A percentile compares a stretch with the other conserved stretches of the same genome.
These are phyloP conservation scores for Cicer judaicum DNA, from an alignment of 306 rosid species.

Conservation along the genomic window DNA sequence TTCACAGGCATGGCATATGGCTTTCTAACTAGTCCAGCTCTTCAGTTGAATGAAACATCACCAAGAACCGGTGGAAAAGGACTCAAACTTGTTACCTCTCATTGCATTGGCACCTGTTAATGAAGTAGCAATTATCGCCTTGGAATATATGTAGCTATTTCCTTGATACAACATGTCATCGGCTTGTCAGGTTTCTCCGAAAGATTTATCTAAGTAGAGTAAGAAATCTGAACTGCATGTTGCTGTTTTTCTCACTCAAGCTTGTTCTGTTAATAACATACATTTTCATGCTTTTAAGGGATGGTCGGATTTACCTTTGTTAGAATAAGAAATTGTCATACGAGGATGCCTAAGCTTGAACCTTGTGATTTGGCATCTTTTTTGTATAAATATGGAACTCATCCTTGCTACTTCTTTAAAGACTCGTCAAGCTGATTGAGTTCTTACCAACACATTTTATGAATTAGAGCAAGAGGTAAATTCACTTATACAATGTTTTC, in stretches of 20 bases:
- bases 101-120: slow-evolving; percentile 53
- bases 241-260: slow-evolving; percentile 13
- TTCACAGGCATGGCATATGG: slow-evolving; percentile 72
- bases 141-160: slow-evolving; percentile 34
- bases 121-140: slow-evolving; percentile 43
- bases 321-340: not conserved
- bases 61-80: slow-evolving; percentile 64
- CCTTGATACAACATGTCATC: slow-evolving; percentile 31
- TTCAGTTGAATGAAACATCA: slow-evolving; percentile 63
- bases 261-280: slow-evolving; percentile 4
- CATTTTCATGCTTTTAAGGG: not conserved
- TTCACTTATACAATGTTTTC: not conserved
- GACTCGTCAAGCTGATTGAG: slow-evolving; percentile 2
- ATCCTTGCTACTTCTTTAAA: not conserved
- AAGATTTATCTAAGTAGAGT: too few species aligned
- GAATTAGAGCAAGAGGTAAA: too few species aligned
- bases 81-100: slow-evolving; percentile 69
- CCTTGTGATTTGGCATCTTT: not conserved
- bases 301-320: not conserved
- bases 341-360: not conserved
- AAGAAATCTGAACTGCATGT: not conserved
- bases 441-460: slow-evolving; percentile 10
- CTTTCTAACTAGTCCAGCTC: slow-evolving; percentile 62
- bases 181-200: not conserved
- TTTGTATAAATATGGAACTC: slow-evolving; percentile 20